Evolutionary conservation across 148 eudicot species (phyloP).

Genomic region (Polygonum aviculare): DNA sequence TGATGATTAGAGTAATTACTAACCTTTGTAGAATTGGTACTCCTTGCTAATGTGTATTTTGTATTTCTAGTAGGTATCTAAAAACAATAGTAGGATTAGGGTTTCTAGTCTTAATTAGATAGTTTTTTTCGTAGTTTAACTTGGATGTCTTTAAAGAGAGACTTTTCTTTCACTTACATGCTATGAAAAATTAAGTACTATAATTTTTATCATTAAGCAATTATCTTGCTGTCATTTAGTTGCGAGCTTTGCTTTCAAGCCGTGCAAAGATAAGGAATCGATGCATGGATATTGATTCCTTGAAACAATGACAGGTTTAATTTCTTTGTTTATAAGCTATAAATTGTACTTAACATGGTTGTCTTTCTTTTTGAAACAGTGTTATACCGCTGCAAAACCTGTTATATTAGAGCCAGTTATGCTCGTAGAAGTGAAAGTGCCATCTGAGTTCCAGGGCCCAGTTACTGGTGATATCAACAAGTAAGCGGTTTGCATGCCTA

Average conservation of each 20-base stretch:
- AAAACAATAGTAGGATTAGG: background rate
- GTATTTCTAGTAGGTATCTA: background rate
- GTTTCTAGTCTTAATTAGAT: background rate
- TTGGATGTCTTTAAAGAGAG: background rate
- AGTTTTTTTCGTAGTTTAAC: background rate
- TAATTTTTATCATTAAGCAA: background rate
- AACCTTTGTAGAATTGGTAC: background rate
- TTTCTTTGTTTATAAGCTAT: background rate
- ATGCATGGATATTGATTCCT: background rate
- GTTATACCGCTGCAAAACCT: constrained; percentile 76
- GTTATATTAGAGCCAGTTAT: constrained; percentile 90
- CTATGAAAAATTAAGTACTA: background rate
- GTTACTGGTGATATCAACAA: constrained; percentile 94
- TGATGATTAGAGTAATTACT: background rate
- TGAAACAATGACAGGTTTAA: background rate
- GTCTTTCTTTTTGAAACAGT: constrained; percentile 30
- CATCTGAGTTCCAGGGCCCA: constrained; percentile 86
- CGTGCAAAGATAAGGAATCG: background rate
- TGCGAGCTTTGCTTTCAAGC: background rate
- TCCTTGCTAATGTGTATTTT: background rate
- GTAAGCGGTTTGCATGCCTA: constrained; percentile 25
- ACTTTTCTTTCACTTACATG: background rate
- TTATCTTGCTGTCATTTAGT: background rate
- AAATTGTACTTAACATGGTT: background rate
- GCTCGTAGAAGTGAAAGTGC: constrained; percentile 92